Evolutionary conservation across 2,329 filamentous ascomycete genomes (phyloP).

Genomic region (Graphilbum sp.): DNA sequence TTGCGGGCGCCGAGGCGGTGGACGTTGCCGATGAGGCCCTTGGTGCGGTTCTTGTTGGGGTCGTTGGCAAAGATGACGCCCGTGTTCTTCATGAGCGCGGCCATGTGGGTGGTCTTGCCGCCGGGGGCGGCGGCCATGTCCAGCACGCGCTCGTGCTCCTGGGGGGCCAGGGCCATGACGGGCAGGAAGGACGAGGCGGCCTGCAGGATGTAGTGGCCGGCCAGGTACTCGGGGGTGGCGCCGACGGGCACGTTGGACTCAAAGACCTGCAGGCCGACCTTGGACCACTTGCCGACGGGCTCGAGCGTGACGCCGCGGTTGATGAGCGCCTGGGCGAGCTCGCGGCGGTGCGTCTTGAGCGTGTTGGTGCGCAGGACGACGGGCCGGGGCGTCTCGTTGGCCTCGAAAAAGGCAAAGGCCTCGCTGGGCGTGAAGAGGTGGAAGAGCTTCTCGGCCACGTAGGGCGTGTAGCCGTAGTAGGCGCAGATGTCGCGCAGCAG

Average conservation of each 20-base stretch:
- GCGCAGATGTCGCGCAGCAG: constrained; percentile 83
- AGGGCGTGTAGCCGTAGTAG: constrained; percentile 93
- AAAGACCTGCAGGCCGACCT: constrained; percentile 93
- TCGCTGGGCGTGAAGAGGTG: constrained; percentile 83
- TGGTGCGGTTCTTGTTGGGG: constrained; percentile 80
- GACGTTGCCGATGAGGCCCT: constrained; percentile 95
- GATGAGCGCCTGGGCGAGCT: constrained; percentile 84
- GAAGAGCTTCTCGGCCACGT: constrained; percentile 90
- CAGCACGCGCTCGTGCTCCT: constrained; percentile 80
- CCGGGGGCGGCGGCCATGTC: constrained; percentile 92
- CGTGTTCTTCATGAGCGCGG: constrained; percentile 96
- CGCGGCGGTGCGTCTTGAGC: constrained; percentile 56
- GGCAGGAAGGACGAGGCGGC: constrained; percentile 93
- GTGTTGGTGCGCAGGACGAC: constrained; percentile 97
- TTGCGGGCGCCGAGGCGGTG: constrained; percentile 89
- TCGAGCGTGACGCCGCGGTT: constrained; percentile 93
- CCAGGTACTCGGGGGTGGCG: constrained; percentile 93
- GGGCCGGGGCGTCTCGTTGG: constrained; percentile 82
- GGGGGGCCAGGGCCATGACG: constrained; percentile 90
- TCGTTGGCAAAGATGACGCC: constrained; percentile 94
- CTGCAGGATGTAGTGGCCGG: constrained; percentile 95
- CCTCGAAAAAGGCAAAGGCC: constrained; percentile 96
- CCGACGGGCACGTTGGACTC: constrained; percentile 73
- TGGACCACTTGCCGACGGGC: constrained; percentile 96
- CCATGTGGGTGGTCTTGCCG: constrained; percentile 91